Evolutionary conservation across 2,329 filamentous ascomycete species (phyloP), one percentile per base, ranked within the genome.

Genomic region (Coniosporium tulheliwenetii): DNA sequence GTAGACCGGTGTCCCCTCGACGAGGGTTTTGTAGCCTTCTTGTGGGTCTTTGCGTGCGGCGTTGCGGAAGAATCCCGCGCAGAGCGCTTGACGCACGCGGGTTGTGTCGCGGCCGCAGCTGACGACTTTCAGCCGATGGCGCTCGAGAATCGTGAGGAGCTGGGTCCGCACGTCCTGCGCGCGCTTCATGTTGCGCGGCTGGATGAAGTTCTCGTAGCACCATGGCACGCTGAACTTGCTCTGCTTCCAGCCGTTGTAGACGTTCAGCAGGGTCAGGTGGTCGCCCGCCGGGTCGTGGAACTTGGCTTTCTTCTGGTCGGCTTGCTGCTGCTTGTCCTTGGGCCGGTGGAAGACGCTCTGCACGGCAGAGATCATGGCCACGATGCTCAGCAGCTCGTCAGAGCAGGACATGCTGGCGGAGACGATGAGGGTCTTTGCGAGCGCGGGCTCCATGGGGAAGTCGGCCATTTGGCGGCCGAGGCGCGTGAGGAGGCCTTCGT

Each of bases 181-280:
- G 9, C 89, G 80, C 43, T 78, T 75, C 75, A 98, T 94, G 30
- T 79, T 79, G 2, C 87, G 77, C 4, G 85, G 86, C 57, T 96
- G 87, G 57, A 98, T 91, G 58, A 93, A 98, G 61, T 98, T 95
- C 55, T 98, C 93, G 50, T 85, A 89, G 57, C 91, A 96, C 91
- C 91, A 98, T 0, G 87, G 79, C 43, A 78, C 84, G 39, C 78
- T 82, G 62, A 76, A 93, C 5, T 80, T 79, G 46, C 77, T 81
- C 36, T 79, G 72, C 59, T 94, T 94, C 91, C 91, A 98, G n/a
- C 75, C 79, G 54, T 95, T 94, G 66, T 93, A 98, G 1, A 98
- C 87, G 51, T 98, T 98, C 36, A 98, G 75, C 0, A 96, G 70
- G 0, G 91, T 98, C 10, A 98, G 70, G 54, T 98, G 91, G 55